phyloP scores from a whole-genome alignment of 257 asterid species.

The Misopates orontium region DNA sequence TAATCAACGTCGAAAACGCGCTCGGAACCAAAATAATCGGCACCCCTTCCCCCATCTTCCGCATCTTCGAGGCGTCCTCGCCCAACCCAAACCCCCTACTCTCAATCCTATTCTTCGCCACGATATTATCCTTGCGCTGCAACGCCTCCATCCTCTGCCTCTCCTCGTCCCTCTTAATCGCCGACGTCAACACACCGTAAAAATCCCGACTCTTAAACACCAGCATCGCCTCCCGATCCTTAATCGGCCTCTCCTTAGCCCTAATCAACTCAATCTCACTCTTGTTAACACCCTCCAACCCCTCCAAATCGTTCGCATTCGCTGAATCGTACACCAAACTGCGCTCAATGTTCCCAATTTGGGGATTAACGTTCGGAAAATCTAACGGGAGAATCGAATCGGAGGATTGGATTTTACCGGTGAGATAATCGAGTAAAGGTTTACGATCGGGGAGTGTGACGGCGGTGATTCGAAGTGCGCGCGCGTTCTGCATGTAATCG shows the following conservation, averaged over 20 bases:
- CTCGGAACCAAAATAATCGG: conserved; percentile 95
- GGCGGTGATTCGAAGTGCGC: conserved; percentile 64
- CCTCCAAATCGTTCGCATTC: conserved; percentile 27
- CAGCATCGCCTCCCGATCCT: conserved; percentile 75
- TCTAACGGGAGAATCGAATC: conserved; percentile 59
- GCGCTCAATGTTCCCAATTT: conserved; percentile 35
- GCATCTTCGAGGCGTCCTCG: conserved; percentile 71
- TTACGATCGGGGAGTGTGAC: conserved; percentile 91
- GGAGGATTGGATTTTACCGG: conserved; percentile 72
- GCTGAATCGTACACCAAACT: conserved; percentile 31
- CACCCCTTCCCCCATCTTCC: conserved; percentile 94
- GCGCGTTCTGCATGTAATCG: conserved; percentile 81
- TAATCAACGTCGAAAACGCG: conserved; percentile 87
- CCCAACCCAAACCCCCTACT: conserved; percentile 69
- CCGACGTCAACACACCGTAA: conserved; percentile 63
- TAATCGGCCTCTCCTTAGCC: conserved; percentile 72
- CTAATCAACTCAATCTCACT: conserved; percentile 56
- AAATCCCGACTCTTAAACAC: conserved; percentile 73
- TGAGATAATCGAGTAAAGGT: conserved; percentile 81
- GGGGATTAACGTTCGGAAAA: conserved; percentile 42
- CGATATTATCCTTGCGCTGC: conserved; percentile 89
- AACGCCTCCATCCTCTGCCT: conserved; percentile 66
- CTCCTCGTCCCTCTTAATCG: conserved; percentile 83
- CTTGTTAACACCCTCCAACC: conserved; percentile 30
- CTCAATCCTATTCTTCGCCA: conserved; percentile 85